Conservation (phyloP, 805 yeast genomes). For the Sugiyamaella lignohabitans region DNA sequence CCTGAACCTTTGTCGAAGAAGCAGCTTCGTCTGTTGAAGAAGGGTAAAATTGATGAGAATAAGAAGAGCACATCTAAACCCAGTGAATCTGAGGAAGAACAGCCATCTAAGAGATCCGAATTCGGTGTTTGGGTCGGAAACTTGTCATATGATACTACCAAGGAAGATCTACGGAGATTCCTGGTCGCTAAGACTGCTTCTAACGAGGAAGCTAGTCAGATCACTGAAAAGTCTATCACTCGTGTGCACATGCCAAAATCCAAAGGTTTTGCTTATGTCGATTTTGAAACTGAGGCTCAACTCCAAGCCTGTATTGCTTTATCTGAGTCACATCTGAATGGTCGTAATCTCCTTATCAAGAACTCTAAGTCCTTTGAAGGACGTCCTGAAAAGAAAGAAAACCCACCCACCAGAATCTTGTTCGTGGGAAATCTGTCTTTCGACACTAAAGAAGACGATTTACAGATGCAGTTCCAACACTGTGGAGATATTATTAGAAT, state of each 20-base stretch:
- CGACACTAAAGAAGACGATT: conserved; percentile 75
- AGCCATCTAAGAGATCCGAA: conserved; percentile 36
- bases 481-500: conserved; percentile 81
- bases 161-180: conserved; percentile 64
- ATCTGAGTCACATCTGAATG: conserved; percentile 68
- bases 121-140: conserved; percentile 95
- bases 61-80: conserved; percentile 32
- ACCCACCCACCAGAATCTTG: conserved; percentile 82
- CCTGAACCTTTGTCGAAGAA: conserved; percentile 85
- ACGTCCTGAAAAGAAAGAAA: conserved; percentile 59
- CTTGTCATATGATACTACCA: conserved; percentile 73
- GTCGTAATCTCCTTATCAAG: conserved; percentile 81
- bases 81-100: conserved; percentile 34
- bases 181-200: conserved; percentile 45
- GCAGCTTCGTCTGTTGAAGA: conserved; percentile 78
- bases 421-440: conserved; percentile 92
- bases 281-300: conserved; percentile 56
- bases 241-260: conserved; percentile 76
- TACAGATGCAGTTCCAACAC: conserved; percentile 78
- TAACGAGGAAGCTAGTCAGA: conserved; percentile 19
- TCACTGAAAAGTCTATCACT: conserved; percentile 54
- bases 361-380: conserved; percentile 78
- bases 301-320: conserved; percentile 57
- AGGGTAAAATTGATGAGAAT: conserved; percentile 40
- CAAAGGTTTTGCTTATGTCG: conserved; percentile 81